A percentile compares a stretch with the other conserved stretches of the same genome.
These are phyloP conservation scores for Coemansia nantahalensis DNA, from an alignment of 192 early-diverging fungal genomes.

Conservation along the genomic window DNA sequence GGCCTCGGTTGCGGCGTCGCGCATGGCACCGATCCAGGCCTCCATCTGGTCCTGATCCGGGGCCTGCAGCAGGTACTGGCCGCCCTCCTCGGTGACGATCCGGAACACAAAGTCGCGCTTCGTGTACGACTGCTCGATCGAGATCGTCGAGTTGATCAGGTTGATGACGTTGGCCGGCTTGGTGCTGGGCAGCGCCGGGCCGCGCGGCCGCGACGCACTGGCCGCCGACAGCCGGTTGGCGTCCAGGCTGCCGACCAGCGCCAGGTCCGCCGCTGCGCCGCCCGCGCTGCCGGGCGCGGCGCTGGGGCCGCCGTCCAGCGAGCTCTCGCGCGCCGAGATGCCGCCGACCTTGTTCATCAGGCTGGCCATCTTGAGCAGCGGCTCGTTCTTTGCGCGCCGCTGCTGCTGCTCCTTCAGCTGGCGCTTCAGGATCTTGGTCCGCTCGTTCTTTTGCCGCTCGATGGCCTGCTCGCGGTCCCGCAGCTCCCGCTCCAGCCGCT, in stretches of 20 bases:
- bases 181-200: slow-evolving; percentile 46
- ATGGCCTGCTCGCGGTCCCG: slow-evolving; percentile 53
- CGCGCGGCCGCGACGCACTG: slow-evolving; percentile 37
- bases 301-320: slow-evolving; percentile 19
- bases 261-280: slow-evolving; percentile 1
- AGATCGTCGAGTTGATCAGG: slow-evolving; percentile 71
- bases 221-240: slow-evolving; percentile 28
- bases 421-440: slow-evolving; percentile 53
- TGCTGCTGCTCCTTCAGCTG: slow-evolving; percentile 57
- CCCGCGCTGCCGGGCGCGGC: slow-evolving; percentile 3
- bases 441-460: slow-evolving; percentile 52
- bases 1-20: slow-evolving; percentile 66
- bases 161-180: slow-evolving; percentile 74
- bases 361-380: slow-evolving; percentile 54
- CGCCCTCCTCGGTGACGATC: slow-evolving; percentile 76
- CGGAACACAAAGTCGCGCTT: slow-evolving; percentile 76
- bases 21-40: slow-evolving; percentile 67
- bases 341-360: slow-evolving; percentile 50
- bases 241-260: not conserved
- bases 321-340: slow-evolving; percentile 30
- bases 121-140: slow-evolving; percentile 61
- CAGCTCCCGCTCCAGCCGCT: slow-evolving; percentile 62
- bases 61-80: slow-evolving; percentile 71
- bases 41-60: slow-evolving; percentile 66
- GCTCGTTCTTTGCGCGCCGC: slow-evolving; percentile 55